Evolutionary conservation across 2,329 filamentous ascomycete genomes (phyloP).

Genomic region (Sarocladium brachiariae): DNA sequence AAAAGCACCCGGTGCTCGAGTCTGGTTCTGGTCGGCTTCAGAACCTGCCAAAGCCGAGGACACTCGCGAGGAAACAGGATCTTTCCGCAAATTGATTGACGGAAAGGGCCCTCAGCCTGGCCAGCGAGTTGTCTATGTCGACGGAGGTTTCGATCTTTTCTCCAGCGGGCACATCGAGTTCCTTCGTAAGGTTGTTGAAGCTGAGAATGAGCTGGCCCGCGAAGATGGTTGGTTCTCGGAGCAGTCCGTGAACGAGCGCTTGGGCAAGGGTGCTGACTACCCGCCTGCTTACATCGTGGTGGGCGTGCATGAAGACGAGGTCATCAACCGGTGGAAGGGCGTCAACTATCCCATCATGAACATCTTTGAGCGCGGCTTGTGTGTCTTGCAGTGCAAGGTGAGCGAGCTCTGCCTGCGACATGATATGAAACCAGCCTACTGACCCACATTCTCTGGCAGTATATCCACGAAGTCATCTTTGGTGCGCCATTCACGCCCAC

Average conservation of each 20-base stretch:
- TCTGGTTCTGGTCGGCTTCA: constrained; percentile 73
- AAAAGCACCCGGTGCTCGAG: constrained; percentile 67
- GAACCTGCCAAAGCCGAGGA: constrained; percentile 35
- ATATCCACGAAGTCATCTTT: constrained; percentile 82
- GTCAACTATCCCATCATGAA: constrained; percentile 99
- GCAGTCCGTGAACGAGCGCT: constrained; percentile 54
- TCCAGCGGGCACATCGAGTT: constrained; percentile 97
- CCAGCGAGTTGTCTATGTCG: constrained; percentile 87
- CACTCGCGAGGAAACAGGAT: constrained; percentile 50
- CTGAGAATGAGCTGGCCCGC: constrained; percentile 63
- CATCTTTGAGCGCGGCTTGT: constrained; percentile 91
- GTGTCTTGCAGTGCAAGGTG: constrained; percentile 90
- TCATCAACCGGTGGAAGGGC: constrained; percentile 95
- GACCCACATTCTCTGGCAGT: constrained; percentile 40
- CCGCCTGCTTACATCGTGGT: constrained; percentile 81
- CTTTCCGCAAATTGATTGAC: constrained; percentile 60
- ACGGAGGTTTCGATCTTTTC: constrained; percentile 95
- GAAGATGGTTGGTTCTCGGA: constrained; percentile 68
- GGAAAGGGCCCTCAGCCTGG: constrained; percentile 67
- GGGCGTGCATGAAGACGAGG: constrained; percentile 87
- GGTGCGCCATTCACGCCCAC: constrained; percentile 83
- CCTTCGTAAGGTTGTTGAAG: constrained; percentile 65
- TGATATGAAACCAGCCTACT: constrained; percentile 11
- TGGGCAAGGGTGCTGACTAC: constrained; percentile 66
- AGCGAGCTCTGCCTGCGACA: constrained; percentile 21